Base-by-base conservation (phyloP, 1,139 yeast genomes). In the Blastobotrys petasosporus region DNA sequence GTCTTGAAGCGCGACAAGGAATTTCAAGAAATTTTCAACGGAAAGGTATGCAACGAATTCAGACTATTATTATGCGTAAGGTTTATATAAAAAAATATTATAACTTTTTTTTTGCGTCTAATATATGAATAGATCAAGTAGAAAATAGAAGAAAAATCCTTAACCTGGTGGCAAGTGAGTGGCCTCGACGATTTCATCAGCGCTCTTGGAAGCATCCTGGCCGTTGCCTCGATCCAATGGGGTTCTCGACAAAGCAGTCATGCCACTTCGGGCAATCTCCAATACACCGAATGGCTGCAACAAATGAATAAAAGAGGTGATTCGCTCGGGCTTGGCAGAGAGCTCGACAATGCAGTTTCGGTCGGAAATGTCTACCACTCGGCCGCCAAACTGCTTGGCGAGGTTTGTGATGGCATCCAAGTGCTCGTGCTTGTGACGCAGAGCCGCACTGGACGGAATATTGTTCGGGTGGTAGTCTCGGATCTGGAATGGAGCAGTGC, bases 241-340 rank as follows among this genome's bases (percentile, higher is more conserved):
- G 43, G 97, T 87, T 76, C 97, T 82, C 62, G 97, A 95, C 61
- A 92, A 75, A 8, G 97, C 98, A 88, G 92, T 87, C 95, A 90
- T 87, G 69, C 98, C 98, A 20, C 95, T 84, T 70, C 98, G 80
- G 41, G 97, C 96, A 58, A 92, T 84, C 70, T 92, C 98, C 65
- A 92, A 76, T 50, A 92, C 82, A 60, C 98, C 98, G 64, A 92
- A 92, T 42, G 98, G 98, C 64, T 87, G 94, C 62, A 90, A 75
- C 62, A 92, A 78, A 55, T 85, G 86, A 64, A 92, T 78, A 67
- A 88, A 88, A 36, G 94, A 81, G 39, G 92, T 74, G 53, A 92
- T 77, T 67, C 97, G 80, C 45, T 86, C 79, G 32, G 97, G 97
- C 67, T 92, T 90, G 47, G 98, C 98, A 57, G 87, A 77, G 57